Evolutionary conservation across 805 yeast genomes (phyloP).

Genomic region (Yarrowia deformans): DNA sequence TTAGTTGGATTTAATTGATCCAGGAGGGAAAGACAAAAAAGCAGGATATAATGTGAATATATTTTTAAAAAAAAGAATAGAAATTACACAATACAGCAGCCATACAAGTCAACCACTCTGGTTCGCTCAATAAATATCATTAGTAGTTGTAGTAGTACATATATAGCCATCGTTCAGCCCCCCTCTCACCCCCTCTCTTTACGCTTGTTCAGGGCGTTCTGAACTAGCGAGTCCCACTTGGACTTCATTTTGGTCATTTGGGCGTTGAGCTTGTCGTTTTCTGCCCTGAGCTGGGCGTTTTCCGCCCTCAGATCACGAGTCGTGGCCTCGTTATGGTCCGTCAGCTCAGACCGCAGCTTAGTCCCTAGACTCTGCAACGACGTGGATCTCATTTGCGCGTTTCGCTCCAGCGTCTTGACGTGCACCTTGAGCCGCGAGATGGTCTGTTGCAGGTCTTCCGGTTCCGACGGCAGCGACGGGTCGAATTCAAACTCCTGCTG

Average conservation of each 20-base stretch:
- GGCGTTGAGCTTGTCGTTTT: constrained; percentile 57
- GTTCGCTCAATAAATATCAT: no score
- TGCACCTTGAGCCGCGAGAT: constrained; percentile 10
- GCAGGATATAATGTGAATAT: no score
- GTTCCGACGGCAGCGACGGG: neutral
- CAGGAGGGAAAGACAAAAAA: no score
- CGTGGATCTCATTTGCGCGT: constrained; percentile 36
- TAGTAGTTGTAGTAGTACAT: neutral
- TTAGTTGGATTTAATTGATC: no score
- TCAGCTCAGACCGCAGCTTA: neutral
- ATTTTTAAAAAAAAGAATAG: no score
- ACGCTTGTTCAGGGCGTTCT: constrained; percentile 60
- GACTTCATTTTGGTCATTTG: constrained; percentile 62
- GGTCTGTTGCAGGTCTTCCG: constrained; percentile 9
- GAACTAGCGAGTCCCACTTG: constrained; percentile 71
- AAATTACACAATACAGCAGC: no score
- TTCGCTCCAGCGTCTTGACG: constrained; percentile 31
- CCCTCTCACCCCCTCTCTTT: constrained; percentile 16
- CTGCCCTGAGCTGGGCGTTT: constrained; percentile 52
- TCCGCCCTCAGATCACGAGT: constrained; percentile 41
- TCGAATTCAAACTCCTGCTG: constrained; percentile 26
- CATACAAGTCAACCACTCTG: no score
- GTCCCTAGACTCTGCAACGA: constrained; percentile 14
- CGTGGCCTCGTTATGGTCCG: neutral
- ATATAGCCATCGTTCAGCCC: no score